Base-by-base conservation (phyloP, 1,139 yeast genomes). In the Geotrichum candidum region DNA sequence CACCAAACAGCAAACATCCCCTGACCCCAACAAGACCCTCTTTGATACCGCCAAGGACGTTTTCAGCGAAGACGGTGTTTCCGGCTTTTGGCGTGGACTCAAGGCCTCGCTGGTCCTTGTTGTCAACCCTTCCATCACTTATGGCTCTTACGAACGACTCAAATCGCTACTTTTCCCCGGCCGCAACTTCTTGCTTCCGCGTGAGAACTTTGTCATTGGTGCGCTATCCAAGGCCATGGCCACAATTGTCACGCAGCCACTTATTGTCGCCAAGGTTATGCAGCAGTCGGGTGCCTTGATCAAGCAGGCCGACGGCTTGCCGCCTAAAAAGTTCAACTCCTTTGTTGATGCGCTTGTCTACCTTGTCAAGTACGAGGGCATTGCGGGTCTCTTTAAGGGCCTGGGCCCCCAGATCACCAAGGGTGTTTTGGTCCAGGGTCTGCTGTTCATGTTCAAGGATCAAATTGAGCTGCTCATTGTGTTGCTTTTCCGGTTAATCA, bases 371-470 rank as follows among this genome's bases (percentile, higher is more conserved):
- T 72, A 75, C 31, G 88, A 85, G 67, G 88, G 88, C 27, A 50
- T 81, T 31, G 60, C 66, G 22, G 82, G 87, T 0, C 75, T 87
- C 63, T 90, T 90, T 83, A 89, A 87, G 77, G 96, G 96, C 6
- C 72, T 90, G 55, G 83, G 85, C 9, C 96, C 96, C 6, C 96
- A 90, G 73, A 80, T 90, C 67, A 74, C 86, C 53, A 90, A 90
- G 78, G 96, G 96, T 1, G 88, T 90, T 3, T 75, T 90, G 61
- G 96, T 90, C 3, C 96, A 90, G 74, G 96, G 96, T 0, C 79
- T 90, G 65, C 79, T 90, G 69, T 88, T 90, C 70, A 88, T 88
- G 87, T 87, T 87, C 74, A 88, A 86, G 74, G 96, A 88, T 68
- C 91, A 77, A 66, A 73, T 76, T 33, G 79, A 77, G 67, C 67